These are phyloP conservation scores for Cutaneotrichosporon sp. DNA, from an alignment of 1,284 basidiomycete species.

Conservation along the genomic window DNA sequence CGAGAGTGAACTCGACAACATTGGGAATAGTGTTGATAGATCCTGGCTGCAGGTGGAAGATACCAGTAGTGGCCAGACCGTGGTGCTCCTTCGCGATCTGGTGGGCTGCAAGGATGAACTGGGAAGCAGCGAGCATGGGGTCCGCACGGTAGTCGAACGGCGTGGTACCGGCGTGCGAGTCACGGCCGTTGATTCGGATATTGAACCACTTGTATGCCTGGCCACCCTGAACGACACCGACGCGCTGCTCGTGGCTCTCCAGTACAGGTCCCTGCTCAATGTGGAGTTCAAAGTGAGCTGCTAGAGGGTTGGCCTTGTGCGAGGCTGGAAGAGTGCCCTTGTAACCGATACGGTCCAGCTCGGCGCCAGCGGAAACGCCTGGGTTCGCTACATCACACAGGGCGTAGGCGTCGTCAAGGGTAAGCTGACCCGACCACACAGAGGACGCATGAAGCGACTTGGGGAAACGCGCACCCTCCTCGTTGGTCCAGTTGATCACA, in stretches of 20 bases:
- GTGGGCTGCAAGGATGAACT: constrained; percentile 17
- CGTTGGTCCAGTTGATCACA: constrained; percentile 30
- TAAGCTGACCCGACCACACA: constrained; percentile 24
- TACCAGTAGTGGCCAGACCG: constrained; percentile 24
- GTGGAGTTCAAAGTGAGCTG: constrained; percentile 35
- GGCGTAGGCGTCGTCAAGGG: constrained; percentile 5
- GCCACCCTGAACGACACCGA: constrained; percentile 26
- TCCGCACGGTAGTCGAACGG: constrained; percentile 25
- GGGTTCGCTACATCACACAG: constrained; percentile 15
- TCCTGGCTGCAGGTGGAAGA: constrained; percentile 13
- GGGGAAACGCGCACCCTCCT: constrained; percentile 20
- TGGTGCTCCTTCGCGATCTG: constrained; percentile 11
- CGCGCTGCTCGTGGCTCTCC: constrained; percentile 13
- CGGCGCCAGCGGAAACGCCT: constrained; percentile 12
- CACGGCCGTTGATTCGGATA: constrained; percentile 22
- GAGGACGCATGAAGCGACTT: constrained; percentile 13
- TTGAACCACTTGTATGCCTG: constrained; percentile 33
- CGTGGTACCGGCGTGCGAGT: constrained; percentile 30
- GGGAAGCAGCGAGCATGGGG: constrained; percentile 16
- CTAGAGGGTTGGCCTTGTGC: constrained; percentile 20
- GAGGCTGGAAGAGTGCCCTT: constrained; percentile 4
- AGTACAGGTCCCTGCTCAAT: constrained; percentile 37
- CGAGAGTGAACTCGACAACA: constrained; percentile 23
- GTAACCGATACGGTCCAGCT: constrained; percentile 18
- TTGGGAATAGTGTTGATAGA: constrained; percentile 26